Conservation (phyloP, 257 asterid species). For the Mentha longifolia region DNA sequence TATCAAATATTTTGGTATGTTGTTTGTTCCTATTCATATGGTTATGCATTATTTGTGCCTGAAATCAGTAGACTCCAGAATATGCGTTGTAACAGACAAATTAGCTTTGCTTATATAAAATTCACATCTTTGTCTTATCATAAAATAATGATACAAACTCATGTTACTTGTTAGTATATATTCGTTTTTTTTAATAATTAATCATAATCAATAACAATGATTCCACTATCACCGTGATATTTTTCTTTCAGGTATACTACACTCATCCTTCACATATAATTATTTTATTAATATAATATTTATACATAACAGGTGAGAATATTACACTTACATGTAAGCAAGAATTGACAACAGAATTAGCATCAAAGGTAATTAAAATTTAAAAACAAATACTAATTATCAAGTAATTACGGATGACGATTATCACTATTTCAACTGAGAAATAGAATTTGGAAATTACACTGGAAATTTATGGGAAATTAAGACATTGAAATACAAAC, state of each 20-base stretch:
- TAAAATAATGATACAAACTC: neutral
- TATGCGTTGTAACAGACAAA: neutral
- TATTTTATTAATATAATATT: too few species aligned
- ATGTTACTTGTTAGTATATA: neutral
- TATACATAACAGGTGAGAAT: neutral
- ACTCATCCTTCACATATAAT: too few species aligned
- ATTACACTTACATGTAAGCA: too few species aligned
- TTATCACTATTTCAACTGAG: conserved; percentile 35
- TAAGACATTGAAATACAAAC: conserved; percentile 35
- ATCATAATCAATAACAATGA: too few species aligned
- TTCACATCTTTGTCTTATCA: neutral
- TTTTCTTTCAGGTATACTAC: too few species aligned
- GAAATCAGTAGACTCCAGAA: neutral
- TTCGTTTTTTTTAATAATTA: too few species aligned
- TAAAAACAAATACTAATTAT: neutral
- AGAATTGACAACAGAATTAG: too few species aligned
- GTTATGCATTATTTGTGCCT: neutral
- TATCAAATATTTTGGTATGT: too few species aligned
- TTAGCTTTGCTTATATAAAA: neutral
- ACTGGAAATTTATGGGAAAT: conserved; percentile 35
- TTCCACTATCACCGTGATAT: conserved; percentile 23
- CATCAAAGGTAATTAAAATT: too few species aligned
- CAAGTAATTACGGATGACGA: neutral
- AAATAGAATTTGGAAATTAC: conserved; percentile 31
- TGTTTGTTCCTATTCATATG: neutral